These are phyloP conservation scores for Penicillium waksmanii DNA, from an alignment of 495 filamentous ascomycete genomes.

Conservation along the genomic window DNA sequence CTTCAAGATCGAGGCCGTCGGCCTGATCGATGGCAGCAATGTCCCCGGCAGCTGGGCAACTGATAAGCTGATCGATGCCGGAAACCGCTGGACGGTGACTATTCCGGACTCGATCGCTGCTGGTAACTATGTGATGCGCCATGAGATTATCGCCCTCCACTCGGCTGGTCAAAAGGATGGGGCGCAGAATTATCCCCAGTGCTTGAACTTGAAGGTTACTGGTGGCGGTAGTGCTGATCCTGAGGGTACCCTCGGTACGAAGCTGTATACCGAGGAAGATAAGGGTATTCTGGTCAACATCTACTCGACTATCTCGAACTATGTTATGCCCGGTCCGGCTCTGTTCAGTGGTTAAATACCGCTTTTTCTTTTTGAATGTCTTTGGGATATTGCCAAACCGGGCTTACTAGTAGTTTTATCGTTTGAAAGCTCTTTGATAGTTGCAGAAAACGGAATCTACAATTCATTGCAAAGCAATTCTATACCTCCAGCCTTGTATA, in stretches of 20 bases:
- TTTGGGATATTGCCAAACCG: background rate
- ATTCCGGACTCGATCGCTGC: constrained; percentile 66
- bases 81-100: constrained; percentile 69
- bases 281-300: constrained; percentile 70
- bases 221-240: constrained; percentile 64
- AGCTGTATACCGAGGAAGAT: constrained; percentile 63
- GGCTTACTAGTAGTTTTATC: background rate
- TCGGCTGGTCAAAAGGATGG: constrained; percentile 64
- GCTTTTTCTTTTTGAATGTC: background rate
- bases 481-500: no score
- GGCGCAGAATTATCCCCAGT: constrained; percentile 80
- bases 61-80: constrained; percentile 68
- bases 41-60: constrained; percentile 66
- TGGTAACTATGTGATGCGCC: constrained; percentile 78
- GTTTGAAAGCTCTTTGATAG: background rate
- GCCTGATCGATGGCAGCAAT: constrained; percentile 54
- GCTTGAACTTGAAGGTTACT: constrained; percentile 74
- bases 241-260: constrained; percentile 59
- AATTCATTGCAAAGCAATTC: background rate
- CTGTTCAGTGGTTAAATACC: constrained; percentile 41
- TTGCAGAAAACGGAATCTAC: background rate
- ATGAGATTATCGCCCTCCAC: constrained; percentile 82
- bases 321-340: constrained; percentile 61
- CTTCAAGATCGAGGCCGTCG: constrained; percentile 75
- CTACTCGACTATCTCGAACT: constrained; percentile 54